phyloP scores from a whole-genome alignment of 345 rosid genomes.

The Gossypium australe region DNA sequence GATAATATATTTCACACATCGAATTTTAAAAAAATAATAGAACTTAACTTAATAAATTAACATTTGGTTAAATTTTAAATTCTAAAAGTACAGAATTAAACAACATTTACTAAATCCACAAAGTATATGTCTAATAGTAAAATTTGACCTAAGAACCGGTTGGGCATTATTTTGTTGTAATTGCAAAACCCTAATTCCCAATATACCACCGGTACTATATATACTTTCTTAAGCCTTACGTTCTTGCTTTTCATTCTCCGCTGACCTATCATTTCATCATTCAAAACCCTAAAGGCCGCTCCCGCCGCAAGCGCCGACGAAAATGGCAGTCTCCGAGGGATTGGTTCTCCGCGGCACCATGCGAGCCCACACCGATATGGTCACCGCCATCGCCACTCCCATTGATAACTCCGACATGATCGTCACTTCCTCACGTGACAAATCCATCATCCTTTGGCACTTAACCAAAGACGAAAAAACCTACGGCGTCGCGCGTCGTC shows the following conservation, averaged over 20 bases:
- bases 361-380: constrained; percentile 92
- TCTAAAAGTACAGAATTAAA: too few relatives aligned
- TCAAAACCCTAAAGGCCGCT: constrained; percentile 1
- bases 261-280: neutral
- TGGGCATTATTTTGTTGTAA: too few relatives aligned
- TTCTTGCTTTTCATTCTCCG: neutral
- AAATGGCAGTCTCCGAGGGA: constrained; percentile 57
- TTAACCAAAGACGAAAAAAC: constrained; percentile 78
- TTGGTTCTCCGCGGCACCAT: constrained; percentile 78
- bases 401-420: constrained; percentile 88
- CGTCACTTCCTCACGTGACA: constrained; percentile 90
- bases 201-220: neutral
- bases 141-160: too few relatives aligned
- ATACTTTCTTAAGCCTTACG: neutral
- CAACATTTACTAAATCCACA: too few relatives aligned
- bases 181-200: too few relatives aligned
- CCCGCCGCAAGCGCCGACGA: neutral
- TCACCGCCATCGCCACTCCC: constrained; percentile 88
- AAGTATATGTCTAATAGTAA: too few relatives aligned
- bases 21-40: too few relatives aligned
- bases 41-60: too few relatives aligned
- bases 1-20: too few relatives aligned
- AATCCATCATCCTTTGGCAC: constrained; percentile 84
- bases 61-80: too few relatives aligned
- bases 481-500: constrained; percentile 76